Conservation (phyloP, 2,329 filamentous ascomycete species). For the Cercospora zeina region DNA sequence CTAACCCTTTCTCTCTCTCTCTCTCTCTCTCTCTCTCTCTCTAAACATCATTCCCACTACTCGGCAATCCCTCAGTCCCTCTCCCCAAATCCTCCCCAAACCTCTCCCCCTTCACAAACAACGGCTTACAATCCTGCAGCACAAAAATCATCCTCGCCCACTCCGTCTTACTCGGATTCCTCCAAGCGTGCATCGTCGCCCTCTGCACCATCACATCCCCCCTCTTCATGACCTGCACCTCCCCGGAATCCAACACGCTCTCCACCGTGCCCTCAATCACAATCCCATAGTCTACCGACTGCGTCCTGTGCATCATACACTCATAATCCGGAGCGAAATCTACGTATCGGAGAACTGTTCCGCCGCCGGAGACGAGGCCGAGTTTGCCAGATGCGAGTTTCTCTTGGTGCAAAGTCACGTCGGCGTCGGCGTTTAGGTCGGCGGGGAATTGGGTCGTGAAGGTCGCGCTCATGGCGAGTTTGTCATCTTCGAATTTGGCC, state of each 20-base stretch:
- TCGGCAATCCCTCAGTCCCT: constrained; percentile 26
- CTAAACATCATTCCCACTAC: constrained; percentile 25
- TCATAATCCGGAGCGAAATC: constrained; percentile 41
- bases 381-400: constrained; percentile 48
- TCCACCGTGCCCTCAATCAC: constrained; percentile 42
- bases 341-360: constrained; percentile 50
- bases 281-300: constrained; percentile 43
- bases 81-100: constrained; percentile 38
- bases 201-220: constrained; percentile 44
- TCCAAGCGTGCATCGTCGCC: constrained; percentile 44
- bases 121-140: constrained; percentile 37
- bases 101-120: constrained; percentile 35
- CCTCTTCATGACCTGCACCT: constrained; percentile 38
- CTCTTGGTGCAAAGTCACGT: constrained; percentile 50
- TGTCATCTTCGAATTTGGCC: constrained; percentile 45
- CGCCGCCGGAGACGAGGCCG: constrained; percentile 53
- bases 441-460: constrained; percentile 56
- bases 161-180: constrained; percentile 38
- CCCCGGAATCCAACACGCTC: constrained; percentile 40
- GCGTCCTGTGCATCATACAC: constrained; percentile 44
- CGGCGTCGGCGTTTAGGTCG: constrained; percentile 49
- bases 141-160: constrained; percentile 43
- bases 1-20: not conserved
- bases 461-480: constrained; percentile 52
- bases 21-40: not conserved